Evolutionary conservation across 192 early-diverging fungal species (phyloP).

Genomic region (Coemansia sp.): DNA sequence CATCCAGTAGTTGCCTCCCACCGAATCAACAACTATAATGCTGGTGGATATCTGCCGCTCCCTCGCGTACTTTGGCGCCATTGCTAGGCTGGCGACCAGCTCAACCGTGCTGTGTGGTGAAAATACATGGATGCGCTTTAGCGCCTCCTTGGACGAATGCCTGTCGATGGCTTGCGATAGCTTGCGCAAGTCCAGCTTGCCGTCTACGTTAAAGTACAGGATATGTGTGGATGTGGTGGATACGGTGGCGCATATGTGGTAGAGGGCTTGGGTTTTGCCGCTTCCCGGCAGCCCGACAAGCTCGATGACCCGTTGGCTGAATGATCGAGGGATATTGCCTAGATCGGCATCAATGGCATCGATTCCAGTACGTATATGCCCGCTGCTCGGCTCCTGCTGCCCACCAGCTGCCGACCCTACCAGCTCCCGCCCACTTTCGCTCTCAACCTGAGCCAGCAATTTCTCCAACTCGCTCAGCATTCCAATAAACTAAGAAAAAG

Average conservation of each 20-base stretch:
- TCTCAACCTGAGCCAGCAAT: constrained; percentile 24
- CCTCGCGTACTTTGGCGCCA: constrained; percentile 19
- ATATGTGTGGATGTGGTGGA: constrained; percentile 20
- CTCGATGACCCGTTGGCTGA: constrained; percentile 20
- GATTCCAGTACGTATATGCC: constrained; percentile 13
- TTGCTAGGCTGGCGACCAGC: constrained; percentile 35
- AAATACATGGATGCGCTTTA: constrained; percentile 33
- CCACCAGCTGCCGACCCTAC: neutral
- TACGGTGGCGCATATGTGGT: constrained; percentile 23
- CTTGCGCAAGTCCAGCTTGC: constrained; percentile 13
- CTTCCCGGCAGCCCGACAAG: constrained; percentile 33
- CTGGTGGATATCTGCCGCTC: neutral
- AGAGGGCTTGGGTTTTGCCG: constrained; percentile 41
- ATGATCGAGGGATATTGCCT: neutral
- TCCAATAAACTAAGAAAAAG: neutral
- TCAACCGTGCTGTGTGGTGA: constrained; percentile 16
- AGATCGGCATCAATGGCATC: constrained; percentile 18
- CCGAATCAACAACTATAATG: constrained; percentile 23
- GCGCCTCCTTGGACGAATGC: constrained; percentile 1
- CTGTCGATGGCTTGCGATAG: constrained; percentile 8
- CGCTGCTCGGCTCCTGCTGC: neutral
- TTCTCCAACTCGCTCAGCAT: constrained; percentile 32
- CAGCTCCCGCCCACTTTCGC: constrained; percentile 20
- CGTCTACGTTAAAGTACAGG: constrained; percentile 28
- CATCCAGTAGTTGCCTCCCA: constrained; percentile 25